Evolutionary conservation across 345 rosid genomes (phyloP), one percentile per base, ranked within the genome.

Genomic region (Eucalyptus fibrosa): DNA sequence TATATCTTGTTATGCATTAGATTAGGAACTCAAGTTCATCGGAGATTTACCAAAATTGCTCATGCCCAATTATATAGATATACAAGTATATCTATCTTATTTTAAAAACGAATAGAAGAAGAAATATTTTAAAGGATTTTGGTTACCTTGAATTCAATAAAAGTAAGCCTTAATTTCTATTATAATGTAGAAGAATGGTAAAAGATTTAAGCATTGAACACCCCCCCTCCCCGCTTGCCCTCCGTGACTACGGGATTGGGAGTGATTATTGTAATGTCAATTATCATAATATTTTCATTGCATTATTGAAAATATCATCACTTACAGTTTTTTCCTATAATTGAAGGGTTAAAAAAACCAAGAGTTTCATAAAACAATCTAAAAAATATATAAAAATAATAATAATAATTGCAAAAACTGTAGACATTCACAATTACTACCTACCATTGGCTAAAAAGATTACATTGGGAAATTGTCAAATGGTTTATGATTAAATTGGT

Each of bases 371-470:
- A 59, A 59, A 59, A 56, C 2, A 59, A 59, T 56, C 62, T 23
- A 24, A 0, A 56, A 56, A 23, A 56, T 56, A 7, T 10, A 24
- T 59, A 10, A 56, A 56, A 56, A n/a, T n/a, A n/a, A n/a, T n/a
- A n/a, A n/a, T n/a, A 56, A 24, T 21, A 24, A 56, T 56, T 56
- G 28, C 30, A 24, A 56, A 56, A 59, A 24, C 5, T 59, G 3
- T 53, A 8, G 30, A 24, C 6, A 10, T 24, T 24, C 30, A 10
- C 7, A 0, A 59, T 24, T 59, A 0, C 14, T 24, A 1, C 10
- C 6, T 24, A 10, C 28, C 26, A 56, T 56, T 56, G 30, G 30
- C 62, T 6, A 56, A 59, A 59, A 59, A 59, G 7, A 59, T 24
- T 59, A 59, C 30, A 24, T 24, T 59, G 30, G 65, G 12, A 59